These are phyloP conservation scores for Xerocomellus intermedius DNA, from an alignment of 768 basidiomycete genomes.

Conservation along the genomic window DNA sequence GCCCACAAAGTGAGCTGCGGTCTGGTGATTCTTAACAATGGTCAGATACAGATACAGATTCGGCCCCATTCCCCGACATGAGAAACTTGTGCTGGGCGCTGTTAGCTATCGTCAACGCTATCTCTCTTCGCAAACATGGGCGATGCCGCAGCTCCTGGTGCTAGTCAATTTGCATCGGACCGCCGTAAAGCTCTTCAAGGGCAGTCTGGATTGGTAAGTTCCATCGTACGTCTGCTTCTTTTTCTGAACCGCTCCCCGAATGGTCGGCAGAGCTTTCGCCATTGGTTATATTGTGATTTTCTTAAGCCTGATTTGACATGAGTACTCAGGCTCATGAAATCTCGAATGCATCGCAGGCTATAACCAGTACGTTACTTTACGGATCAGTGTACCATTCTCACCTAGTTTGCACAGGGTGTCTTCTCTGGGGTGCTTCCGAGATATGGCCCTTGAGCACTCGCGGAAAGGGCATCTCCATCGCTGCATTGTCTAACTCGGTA, in stretches of 20 bases:
- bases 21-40: not conserved
- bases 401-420: constrained; percentile 48
- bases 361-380: constrained; percentile 46
- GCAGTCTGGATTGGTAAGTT: constrained; percentile 62
- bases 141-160: constrained; percentile 38
- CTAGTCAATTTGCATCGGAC: constrained; percentile 35
- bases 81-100: not conserved
- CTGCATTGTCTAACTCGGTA: constrained; percentile 75
- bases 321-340: not conserved
- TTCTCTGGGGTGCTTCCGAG: constrained; percentile 73
- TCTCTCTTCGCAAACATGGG: constrained; percentile 36
- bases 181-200: constrained; percentile 59
- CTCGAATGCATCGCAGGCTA: constrained; percentile 43
- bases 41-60: not conserved
- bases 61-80: not conserved
- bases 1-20: not conserved
- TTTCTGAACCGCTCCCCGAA: not conserved
- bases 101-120: not conserved
- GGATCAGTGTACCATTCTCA: not conserved
- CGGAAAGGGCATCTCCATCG: constrained; percentile 74
- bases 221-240: not conserved
- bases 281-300: constrained; percentile 60
- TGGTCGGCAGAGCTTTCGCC: constrained; percentile 56
- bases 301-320: constrained; percentile 4
- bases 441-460: constrained; percentile 72